Evolutionary conservation across 208 protist genomes (phyloP).

Genomic region (Trypanosoma avium): DNA sequence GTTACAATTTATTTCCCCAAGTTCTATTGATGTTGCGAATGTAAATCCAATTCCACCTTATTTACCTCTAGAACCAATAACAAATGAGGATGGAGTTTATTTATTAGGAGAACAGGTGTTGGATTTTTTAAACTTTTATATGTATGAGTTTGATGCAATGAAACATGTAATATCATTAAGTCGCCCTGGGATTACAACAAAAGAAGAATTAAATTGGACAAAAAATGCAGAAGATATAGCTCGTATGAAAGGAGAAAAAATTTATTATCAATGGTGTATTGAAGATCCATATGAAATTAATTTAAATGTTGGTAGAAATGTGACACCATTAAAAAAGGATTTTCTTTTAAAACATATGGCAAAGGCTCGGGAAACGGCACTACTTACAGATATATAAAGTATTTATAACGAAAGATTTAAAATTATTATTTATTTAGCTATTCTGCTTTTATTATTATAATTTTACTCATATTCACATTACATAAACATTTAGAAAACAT

Average conservation of each 20-base stretch:
- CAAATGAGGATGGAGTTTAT: conserved; percentile 26
- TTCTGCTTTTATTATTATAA: not conserved
- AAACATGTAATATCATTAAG: conserved; percentile 73
- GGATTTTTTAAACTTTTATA: conserved; percentile 82
- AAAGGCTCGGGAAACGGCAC: conserved; percentile 54
- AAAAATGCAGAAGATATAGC: conserved; percentile 72
- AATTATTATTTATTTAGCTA: too few relatives aligned
- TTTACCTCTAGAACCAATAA: conserved; percentile 34
- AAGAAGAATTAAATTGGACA: conserved; percentile 76
- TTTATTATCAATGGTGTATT: conserved; percentile 87
- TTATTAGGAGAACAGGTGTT: conserved; percentile 63
- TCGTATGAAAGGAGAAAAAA: conserved; percentile 72
- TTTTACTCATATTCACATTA: not conserved
- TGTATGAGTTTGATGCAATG: conserved; percentile 64
- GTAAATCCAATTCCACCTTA: conserved; percentile 40
- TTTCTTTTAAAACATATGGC: conserved; percentile 73
- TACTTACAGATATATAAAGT: too few relatives aligned
- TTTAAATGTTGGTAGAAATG: conserved; percentile 84
- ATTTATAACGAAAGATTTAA: too few relatives aligned
- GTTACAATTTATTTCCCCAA: conserved; percentile 55
- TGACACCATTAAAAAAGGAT: conserved; percentile 84
- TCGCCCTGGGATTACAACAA: conserved; percentile 50
- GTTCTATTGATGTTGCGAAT: conserved; percentile 44
- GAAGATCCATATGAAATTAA: conserved; percentile 91
- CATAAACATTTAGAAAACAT: not conserved